A percentile compares a stretch with the other conserved stretches of the same genome.
Conservation (phyloP, 345 rosid genomes). For the Erucastrum elatum region DNA sequence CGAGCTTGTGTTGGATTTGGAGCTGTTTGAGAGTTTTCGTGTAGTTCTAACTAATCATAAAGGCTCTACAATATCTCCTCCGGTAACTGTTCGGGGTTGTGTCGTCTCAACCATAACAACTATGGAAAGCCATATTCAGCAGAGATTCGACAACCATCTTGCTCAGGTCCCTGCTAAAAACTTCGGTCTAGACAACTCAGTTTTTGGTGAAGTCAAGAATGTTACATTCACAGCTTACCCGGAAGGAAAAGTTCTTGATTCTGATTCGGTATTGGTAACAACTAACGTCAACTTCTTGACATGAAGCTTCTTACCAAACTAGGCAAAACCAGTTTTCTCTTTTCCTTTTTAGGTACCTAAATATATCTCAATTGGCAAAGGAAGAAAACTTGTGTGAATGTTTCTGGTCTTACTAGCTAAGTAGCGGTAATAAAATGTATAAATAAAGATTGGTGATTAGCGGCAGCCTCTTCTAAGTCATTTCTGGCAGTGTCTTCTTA, state of each 20-base stretch:
- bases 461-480: not conserved
- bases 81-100: conserved; percentile 56
- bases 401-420: conserved; percentile 13
- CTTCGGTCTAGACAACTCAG: conserved; percentile 72
- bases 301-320: conserved; percentile 18
- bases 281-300: conserved; percentile 23
- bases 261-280: conserved; percentile 43
- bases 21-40: conserved; percentile 53
- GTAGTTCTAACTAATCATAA: conserved; percentile 52
- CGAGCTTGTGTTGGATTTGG: conserved; percentile 51
- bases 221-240: conserved; percentile 57
- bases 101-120: conserved; percentile 44
- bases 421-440: conserved; percentile 1
- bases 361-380: not conserved
- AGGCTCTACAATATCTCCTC: conserved; percentile 68
- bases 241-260: conserved; percentile 38
- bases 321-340: not conserved
- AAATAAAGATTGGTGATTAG: conserved; percentile 6
- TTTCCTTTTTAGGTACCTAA: conserved; percentile 4
- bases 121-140: conserved; percentile 50
- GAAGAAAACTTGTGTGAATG: conserved; percentile 18
- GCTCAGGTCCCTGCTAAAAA: conserved; percentile 56
- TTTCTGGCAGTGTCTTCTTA: not conserved
- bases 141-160: conserved; percentile 64
- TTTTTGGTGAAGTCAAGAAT: conserved; percentile 73